A percentile compares a stretch with the other conserved stretches of the same genome.
Conservation (phyloP, 768 basidiomycete genomes). For the Kwoniella sp. region DNA sequence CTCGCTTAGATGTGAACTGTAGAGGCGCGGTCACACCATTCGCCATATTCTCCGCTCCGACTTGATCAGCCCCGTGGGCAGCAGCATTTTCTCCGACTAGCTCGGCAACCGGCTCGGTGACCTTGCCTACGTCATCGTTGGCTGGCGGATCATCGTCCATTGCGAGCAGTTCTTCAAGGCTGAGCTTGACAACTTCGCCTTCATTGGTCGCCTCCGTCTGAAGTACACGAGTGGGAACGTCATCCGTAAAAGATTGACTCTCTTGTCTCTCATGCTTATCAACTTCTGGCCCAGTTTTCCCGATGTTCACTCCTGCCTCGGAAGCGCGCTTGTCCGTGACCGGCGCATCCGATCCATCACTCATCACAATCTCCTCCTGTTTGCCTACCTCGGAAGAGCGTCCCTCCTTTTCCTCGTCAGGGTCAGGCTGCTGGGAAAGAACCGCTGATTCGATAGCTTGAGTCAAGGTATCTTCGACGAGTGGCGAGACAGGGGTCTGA, state of each 20-base stretch:
- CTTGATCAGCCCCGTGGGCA: background rate
- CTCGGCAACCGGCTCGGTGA: background rate
- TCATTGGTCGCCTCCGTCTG: background rate
- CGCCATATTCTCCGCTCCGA: background rate
- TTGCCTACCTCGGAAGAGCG: background rate
- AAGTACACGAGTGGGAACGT: no score
- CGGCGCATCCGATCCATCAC: no score
- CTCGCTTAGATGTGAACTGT: background rate
- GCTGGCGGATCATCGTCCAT: background rate
- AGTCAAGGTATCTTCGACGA: background rate
- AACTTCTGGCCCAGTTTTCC: no score
- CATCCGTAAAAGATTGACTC: no score
- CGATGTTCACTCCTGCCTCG: no score
- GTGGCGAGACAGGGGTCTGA: background rate
- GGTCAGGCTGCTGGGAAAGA: background rate
- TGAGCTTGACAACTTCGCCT: conserved; percentile 14
- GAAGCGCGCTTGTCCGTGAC: no score
- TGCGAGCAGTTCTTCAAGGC: conserved; percentile 15
- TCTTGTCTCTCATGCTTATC: conserved; percentile 1
- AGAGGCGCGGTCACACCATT: conserved; percentile 3
- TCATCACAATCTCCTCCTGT: no score
- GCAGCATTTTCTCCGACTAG: background rate
- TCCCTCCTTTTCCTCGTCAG: background rate
- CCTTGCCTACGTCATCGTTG: background rate
- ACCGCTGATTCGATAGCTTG: background rate